Evolutionary conservation across 169 alveolate species (phyloP).

Genomic region (Cystoisospora suis): DNA sequence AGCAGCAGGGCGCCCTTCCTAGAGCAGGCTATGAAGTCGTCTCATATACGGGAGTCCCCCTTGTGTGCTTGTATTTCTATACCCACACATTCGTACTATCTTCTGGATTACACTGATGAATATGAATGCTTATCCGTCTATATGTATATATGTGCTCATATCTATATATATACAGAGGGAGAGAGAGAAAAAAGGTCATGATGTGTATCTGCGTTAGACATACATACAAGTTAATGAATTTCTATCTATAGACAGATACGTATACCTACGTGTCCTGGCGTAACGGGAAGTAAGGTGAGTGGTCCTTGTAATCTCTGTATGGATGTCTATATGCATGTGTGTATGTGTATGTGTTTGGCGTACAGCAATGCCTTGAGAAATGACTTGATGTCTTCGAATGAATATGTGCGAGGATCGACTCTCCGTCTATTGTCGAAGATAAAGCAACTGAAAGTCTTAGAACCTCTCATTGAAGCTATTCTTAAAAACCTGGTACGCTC

Average conservation of each 20-base stretch:
- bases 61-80: no score
- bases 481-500: conserved; percentile 78
- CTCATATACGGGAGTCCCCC: no score
- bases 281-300: no score
- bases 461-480: conserved; percentile 87
- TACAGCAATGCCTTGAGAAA: conserved; percentile 88
- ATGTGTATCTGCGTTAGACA: background rate
- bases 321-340: background rate
- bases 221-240: background rate
- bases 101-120: no score
- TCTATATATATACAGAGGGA: background rate
- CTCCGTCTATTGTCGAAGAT: conserved; percentile 87
- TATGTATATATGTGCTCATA: background rate
- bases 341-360: background rate
- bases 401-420: conserved; percentile 92
- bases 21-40: no score
- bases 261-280: background rate
- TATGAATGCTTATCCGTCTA: background rate
- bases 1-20: no score
- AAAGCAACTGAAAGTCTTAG: conserved; percentile 82
- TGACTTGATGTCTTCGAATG: conserved; percentile 92
- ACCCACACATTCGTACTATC: no score
- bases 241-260: background rate
- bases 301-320: no score
- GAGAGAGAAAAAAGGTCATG: background rate